phyloP scores from a whole-genome alignment of 108 stramenopile genomes.

The Skeletonema costatum region DNA sequence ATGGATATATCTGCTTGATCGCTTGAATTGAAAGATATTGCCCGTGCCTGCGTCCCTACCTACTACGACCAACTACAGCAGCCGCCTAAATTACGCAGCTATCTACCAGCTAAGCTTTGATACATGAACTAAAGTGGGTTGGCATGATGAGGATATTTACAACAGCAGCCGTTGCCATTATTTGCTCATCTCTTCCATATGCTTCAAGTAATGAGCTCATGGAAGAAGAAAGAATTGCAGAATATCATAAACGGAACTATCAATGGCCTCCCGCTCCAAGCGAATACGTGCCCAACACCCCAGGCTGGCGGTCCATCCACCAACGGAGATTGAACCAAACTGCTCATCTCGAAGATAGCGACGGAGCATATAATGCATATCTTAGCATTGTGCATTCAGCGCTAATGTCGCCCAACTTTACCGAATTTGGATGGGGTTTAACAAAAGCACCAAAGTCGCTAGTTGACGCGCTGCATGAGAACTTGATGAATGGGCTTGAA shows the following conservation, averaged over 20 bases:
- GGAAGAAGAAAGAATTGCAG: conserved; percentile 55
- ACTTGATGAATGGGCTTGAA: conserved; percentile 11
- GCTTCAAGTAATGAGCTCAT: conserved; percentile 1
- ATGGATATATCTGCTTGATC: too few relatives aligned
- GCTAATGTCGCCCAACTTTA: conserved; percentile 62
- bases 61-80: too few relatives aligned
- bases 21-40: too few relatives aligned
- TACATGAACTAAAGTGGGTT: too few relatives aligned
- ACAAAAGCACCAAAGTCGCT: conserved; percentile 66
- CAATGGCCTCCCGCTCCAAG: conserved; percentile 57
- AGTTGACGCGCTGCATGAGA: conserved; percentile 39
- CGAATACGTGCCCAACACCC: conserved; percentile 50
- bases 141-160: too few relatives aligned
- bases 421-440: conserved; percentile 74
- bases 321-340: conserved; percentile 53
- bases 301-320: conserved; percentile 57
- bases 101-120: too few relatives aligned
- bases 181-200: background rate
- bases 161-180: too few relatives aligned
- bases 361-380: conserved; percentile 57
- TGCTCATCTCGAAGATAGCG: conserved; percentile 41
- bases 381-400: conserved; percentile 37
- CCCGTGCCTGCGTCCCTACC: too few relatives aligned
- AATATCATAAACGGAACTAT: conserved; percentile 50
- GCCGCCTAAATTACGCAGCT: too few relatives aligned